Evolutionary conservation across 768 basidiomycete genomes (phyloP).

Genomic region (Termitomyces sp.): DNA sequence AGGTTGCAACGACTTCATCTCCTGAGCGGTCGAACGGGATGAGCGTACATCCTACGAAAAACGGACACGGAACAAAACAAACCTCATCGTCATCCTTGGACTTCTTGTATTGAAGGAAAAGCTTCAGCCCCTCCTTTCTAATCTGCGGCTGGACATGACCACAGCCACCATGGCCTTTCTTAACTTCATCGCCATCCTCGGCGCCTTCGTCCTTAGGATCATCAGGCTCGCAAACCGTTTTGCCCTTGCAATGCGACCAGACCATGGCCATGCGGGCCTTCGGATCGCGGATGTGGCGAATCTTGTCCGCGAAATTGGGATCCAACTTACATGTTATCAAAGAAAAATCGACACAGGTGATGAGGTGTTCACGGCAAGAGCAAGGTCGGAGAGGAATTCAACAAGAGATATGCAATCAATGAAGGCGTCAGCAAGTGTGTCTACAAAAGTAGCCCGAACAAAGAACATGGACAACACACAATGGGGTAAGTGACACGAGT

Average conservation of each 20-base stretch:
- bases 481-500: conserved; percentile 58
- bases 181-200: conserved; percentile 65
- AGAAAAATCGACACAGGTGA: conserved; percentile 22
- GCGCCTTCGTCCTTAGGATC: conserved; percentile 84
- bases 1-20: conserved; percentile 74
- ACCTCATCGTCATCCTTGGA: conserved; percentile 95
- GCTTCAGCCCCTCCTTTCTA: conserved; percentile 92
- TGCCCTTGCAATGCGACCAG: conserved; percentile 84
- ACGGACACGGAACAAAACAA: conserved; percentile 26
- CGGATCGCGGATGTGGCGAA: conserved; percentile 81
- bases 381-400: conserved; percentile 14
- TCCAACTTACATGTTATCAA: conserved; percentile 61
- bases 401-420: conserved; percentile 51
- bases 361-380: conserved; percentile 20
- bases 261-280: conserved; percentile 85
- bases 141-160: conserved; percentile 88
- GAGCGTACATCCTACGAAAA: neutral
- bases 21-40: conserved; percentile 38
- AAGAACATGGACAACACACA: conserved; percentile 35
- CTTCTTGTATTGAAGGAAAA: conserved; percentile 93
- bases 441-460: conserved; percentile 28
- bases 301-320: conserved; percentile 79
- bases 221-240: conserved; percentile 86
- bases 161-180: conserved; percentile 96
- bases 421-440: conserved; percentile 63